A percentile compares a stretch with the other conserved stretches of the same genome.
phyloP scores from a whole-genome alignment of 495 filamentous ascomycete species.

The Acidomyces sp. region DNA sequence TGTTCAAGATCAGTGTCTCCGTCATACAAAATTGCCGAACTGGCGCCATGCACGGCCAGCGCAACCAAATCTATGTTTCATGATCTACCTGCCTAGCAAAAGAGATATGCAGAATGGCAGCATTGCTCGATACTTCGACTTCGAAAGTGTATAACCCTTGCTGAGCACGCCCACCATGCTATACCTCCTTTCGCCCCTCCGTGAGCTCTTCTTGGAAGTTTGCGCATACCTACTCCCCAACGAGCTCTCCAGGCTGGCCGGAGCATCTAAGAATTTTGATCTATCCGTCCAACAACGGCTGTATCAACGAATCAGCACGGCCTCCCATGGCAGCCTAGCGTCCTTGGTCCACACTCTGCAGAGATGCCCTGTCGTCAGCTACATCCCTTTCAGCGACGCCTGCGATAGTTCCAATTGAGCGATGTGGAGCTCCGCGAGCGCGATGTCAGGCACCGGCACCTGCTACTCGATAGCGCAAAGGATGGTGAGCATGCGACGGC shows the following conservation, averaged over 20 bases:
- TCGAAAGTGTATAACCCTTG: too few species aligned
- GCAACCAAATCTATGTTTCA: too few species aligned
- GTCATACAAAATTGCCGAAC: too few species aligned
- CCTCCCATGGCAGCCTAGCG: background rate
- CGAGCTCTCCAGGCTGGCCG: constrained; percentile 5
- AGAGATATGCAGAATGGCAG: too few species aligned
- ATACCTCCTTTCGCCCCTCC: constrained; percentile 1
- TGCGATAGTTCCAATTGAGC: constrained; percentile 7
- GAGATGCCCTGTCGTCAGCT: constrained; percentile 1
- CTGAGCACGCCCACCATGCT: constrained; percentile 2
- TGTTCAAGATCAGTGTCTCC: too few species aligned
- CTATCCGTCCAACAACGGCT: constrained; percentile 12
- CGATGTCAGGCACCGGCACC: constrained; percentile 8
- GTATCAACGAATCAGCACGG: constrained; percentile 2
- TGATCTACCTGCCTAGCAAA: too few species aligned
- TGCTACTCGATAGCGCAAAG: constrained; percentile 1
- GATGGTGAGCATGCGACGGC: constrained; percentile 5
- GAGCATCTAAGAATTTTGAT: constrained; percentile 3
- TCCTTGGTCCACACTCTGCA: constrained; percentile 6
- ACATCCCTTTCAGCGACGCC: constrained; percentile 1
- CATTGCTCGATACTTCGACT: too few species aligned
- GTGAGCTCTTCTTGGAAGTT: constrained; percentile 9
- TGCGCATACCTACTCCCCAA: constrained; percentile 1
- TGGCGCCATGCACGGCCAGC: too few species aligned
- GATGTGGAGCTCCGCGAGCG: constrained; percentile 9